A percentile compares a stretch with the other conserved stretches of the same genome.
Evolutionary conservation across 108 stramenopile species (phyloP).

Genomic region (Cylindrotheca closterium): DNA sequence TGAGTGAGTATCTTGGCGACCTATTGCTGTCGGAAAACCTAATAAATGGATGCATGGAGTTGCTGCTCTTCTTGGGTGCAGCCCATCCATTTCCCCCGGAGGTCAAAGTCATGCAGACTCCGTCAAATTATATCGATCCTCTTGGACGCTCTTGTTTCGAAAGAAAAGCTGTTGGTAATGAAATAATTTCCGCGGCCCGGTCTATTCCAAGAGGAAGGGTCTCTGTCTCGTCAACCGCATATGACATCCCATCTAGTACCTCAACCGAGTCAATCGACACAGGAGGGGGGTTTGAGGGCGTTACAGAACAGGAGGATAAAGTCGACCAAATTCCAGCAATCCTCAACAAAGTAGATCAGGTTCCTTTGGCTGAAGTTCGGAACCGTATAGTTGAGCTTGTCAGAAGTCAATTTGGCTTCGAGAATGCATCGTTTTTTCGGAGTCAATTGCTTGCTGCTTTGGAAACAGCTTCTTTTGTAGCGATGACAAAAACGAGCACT

Average conservation of each 20-base stretch:
- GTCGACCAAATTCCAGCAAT: slow-evolving; percentile 19
- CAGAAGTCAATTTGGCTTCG: slow-evolving; percentile 76
- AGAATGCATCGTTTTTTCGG: slow-evolving; percentile 86
- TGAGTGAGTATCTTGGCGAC: slow-evolving; percentile 72
- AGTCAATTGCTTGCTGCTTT: slow-evolving; percentile 76
- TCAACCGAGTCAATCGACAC: not conserved
- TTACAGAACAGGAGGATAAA: not conserved
- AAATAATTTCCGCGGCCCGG: not conserved
- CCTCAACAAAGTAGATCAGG: slow-evolving; percentile 57
- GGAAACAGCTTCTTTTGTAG: slow-evolving; percentile 77
- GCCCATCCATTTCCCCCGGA: slow-evolving; percentile 59
- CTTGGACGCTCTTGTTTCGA: slow-evolving; percentile 49
- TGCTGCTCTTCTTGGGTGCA: slow-evolving; percentile 78
- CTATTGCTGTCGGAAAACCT: slow-evolving; percentile 58
- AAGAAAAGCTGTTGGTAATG: not conserved
- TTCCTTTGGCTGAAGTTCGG: slow-evolving; percentile 69
- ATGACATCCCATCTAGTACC: not conserved
- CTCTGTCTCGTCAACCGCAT: not conserved
- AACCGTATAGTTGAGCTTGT: slow-evolving; percentile 68
- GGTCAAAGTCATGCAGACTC: slow-evolving; percentile 23
- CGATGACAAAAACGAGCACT: slow-evolving; percentile 63
- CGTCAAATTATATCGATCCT: slow-evolving; percentile 33
- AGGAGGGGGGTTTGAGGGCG: not conserved
- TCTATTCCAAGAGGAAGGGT: not conserved
- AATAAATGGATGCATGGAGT: slow-evolving; percentile 65